phyloP scores from a whole-genome alignment of 2,329 filamentous ascomycete genomes.

The Fusarium nodosum region DNA sequence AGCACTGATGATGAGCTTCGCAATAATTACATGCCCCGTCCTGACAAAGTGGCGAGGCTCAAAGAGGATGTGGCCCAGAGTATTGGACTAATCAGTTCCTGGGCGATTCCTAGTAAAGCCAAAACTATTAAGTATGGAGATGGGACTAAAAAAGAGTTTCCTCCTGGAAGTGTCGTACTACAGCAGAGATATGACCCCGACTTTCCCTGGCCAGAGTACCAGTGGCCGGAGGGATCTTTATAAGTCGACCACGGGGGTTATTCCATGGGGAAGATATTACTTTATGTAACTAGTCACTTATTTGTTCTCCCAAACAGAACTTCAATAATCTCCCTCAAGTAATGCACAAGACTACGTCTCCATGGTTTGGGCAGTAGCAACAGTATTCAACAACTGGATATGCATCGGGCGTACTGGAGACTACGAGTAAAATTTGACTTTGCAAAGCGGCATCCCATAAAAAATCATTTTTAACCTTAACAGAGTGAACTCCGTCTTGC shows the following conservation, averaged over 20 bases:
- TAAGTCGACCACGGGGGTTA: background rate
- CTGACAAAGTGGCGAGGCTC: conserved; percentile 1
- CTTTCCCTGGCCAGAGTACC: background rate
- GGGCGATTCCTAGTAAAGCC: background rate
- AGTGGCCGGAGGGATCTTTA: conserved; percentile 7
- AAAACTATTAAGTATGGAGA: background rate
- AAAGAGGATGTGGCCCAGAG: background rate
- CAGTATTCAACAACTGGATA: too few species aligned
- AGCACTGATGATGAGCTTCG: background rate
- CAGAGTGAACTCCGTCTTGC: background rate
- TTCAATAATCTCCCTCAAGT: too few species aligned
- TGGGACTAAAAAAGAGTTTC: conserved; percentile 1
- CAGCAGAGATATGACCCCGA: conserved; percentile 14
- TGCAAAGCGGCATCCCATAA: background rate
- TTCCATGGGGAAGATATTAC: too few species aligned
- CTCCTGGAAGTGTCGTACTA: background rate
- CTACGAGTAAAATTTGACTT: background rate
- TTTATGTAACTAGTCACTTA: background rate
- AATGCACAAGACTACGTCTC: too few species aligned
- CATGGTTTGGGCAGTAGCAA: too few species aligned
- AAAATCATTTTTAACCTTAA: background rate
- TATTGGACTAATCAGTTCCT: background rate
- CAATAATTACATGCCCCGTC: background rate
- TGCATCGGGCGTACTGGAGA: too few species aligned
- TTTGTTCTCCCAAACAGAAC: too few species aligned